phyloP scores from a whole-genome alignment of 495 filamentous ascomycete species.

The Trichoderma reesei region DNA sequence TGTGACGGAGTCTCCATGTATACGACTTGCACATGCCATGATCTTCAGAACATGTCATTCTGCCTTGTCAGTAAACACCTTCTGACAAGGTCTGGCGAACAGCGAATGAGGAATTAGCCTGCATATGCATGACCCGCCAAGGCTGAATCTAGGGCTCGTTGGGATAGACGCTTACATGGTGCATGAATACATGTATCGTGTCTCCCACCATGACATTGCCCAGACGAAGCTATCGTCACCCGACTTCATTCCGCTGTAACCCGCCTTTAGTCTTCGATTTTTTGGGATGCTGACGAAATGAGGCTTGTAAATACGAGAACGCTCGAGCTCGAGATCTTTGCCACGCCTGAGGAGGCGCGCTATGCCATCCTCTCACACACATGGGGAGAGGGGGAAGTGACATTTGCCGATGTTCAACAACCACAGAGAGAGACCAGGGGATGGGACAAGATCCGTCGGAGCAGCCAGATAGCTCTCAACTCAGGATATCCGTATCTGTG shows the following conservation, averaged over 20 bases:
- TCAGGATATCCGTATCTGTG: conserved; percentile 21
- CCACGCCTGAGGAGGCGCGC: conserved; percentile 15
- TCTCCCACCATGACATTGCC: too few relatives aligned
- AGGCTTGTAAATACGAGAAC: conserved; percentile 24
- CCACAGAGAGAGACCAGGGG: conserved; percentile 18
- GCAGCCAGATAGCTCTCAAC: conserved; percentile 15
- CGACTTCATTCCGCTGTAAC: too few relatives aligned
- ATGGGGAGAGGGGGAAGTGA: conserved; percentile 25
- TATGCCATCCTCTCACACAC: conserved; percentile 32
- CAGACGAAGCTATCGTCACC: too few relatives aligned
- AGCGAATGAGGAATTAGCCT: background rate
- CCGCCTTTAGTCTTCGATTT: background rate
- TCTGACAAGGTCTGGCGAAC: too few relatives aligned
- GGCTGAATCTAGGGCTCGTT: background rate
- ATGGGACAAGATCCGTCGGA: conserved; percentile 18
- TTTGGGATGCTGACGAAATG: conserved; percentile 14
- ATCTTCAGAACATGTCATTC: too few relatives aligned
- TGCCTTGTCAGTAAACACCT: too few relatives aligned
- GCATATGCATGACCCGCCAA: background rate
- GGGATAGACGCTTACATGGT: background rate
- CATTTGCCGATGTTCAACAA: conserved; percentile 21
- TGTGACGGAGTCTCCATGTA: too few relatives aligned
- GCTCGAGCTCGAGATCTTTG: conserved; percentile 23
- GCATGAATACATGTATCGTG: background rate
- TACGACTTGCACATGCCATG: too few relatives aligned